These are phyloP conservation scores for Solanum peruvianum DNA, from an alignment of 257 asterid genomes.

Conservation along the genomic window DNA sequence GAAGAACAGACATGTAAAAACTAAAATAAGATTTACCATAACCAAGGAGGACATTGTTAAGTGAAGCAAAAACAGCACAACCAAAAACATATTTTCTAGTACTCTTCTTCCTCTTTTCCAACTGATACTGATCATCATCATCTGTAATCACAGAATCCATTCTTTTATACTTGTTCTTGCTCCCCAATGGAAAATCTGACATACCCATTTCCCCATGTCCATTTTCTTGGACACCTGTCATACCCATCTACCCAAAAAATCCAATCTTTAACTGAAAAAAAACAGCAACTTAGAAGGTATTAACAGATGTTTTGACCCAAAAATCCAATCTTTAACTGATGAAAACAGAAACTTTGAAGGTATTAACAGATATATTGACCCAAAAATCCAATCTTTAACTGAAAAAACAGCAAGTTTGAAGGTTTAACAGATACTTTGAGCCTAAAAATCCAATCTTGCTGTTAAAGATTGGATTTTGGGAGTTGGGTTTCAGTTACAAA, in stretches of 20 bases:
- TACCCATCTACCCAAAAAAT: slow-evolving; percentile 19
- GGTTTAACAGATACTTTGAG: background rate
- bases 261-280: background rate
- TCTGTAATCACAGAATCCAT: slow-evolving; percentile 46
- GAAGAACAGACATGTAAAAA: background rate
- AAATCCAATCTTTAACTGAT: background rate
- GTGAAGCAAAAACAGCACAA: slow-evolving; percentile 94
- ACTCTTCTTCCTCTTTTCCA: slow-evolving; percentile 33
- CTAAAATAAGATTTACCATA: slow-evolving; percentile 36
- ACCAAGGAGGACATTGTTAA: slow-evolving; percentile 86
- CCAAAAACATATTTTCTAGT: slow-evolving; percentile 76
- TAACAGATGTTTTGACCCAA: background rate
- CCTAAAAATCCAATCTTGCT: background rate
- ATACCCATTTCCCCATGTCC: slow-evolving; percentile 37
- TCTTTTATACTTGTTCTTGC: slow-evolving; percentile 51
- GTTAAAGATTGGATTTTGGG: background rate
- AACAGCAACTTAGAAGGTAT: background rate
- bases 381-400: background rate
- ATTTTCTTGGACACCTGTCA: slow-evolving; percentile 38
- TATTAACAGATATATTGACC: background rate
- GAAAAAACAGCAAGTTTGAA: background rate
- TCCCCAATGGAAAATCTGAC: slow-evolving; percentile 34
- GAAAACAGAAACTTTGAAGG: background rate
- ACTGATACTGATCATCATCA: slow-evolving; percentile 36
- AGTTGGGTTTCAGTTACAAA: background rate